Conservation (phyloP, 345 rosid species). For the Gossypium bickii region DNA sequence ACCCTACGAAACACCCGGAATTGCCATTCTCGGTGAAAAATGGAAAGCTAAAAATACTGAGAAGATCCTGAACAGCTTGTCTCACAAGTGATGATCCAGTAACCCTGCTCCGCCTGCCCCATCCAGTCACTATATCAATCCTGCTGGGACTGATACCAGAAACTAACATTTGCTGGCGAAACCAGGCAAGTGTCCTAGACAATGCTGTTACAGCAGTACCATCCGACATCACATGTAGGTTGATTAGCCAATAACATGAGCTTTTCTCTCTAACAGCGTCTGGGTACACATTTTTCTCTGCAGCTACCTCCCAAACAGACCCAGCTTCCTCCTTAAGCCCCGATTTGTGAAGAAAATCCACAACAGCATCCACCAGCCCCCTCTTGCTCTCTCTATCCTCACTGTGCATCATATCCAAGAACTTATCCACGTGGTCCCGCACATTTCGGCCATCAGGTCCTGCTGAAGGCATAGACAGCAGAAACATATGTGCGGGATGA, state of each 20-base stretch:
- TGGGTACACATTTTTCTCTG: constrained; percentile 72
- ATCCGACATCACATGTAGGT: constrained; percentile 95
- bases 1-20: constrained; percentile 82
- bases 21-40: constrained; percentile 75
- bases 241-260: constrained; percentile 81
- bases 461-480: constrained; percentile 68
- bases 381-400: constrained; percentile 98
- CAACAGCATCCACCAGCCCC: constrained; percentile 84
- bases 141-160: constrained; percentile 66
- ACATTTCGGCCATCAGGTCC: constrained; percentile 92
- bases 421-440: constrained; percentile 60
- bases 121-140: constrained; percentile 90
- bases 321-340: constrained; percentile 93
- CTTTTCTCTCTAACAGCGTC: constrained; percentile 77
- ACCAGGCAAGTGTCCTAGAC: constrained; percentile 87
- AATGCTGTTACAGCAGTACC: constrained; percentile 86
- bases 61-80: constrained; percentile 73
- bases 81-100: constrained; percentile 82
- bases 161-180: constrained; percentile 62
- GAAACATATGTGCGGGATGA: constrained; percentile 81
- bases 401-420: constrained; percentile 85
- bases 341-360: constrained; percentile 87
- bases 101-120: constrained; percentile 92
- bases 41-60: constrained; percentile 69
- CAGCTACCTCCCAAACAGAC: constrained; percentile 93